A percentile compares a stretch with the other conserved stretches of the same genome.
Conservation (phyloP, 306 rosid genomes). For the Rosa multiflora region DNA sequence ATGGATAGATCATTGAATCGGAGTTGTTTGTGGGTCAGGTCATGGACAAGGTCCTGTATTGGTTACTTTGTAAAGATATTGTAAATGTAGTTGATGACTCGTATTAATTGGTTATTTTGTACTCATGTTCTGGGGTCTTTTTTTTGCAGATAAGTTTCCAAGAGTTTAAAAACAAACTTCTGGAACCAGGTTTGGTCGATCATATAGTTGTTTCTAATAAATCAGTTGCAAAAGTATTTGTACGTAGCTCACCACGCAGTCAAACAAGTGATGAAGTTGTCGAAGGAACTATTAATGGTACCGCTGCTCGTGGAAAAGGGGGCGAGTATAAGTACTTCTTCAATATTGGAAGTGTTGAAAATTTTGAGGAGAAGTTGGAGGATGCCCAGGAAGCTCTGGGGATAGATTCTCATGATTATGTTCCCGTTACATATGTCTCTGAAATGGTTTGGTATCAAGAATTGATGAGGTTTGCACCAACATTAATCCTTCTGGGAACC, state of each 20-base stretch:
- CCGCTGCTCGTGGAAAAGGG: slow-evolving; percentile 42
- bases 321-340: slow-evolving; percentile 76
- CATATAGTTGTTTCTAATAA: slow-evolving; percentile 85
- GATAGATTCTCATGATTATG: slow-evolving; percentile 74
- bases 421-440: slow-evolving; percentile 84
- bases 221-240: slow-evolving; percentile 90
- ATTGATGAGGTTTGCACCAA: slow-evolving; percentile 72
- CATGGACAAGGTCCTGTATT: background rate
- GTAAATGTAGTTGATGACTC: background rate
- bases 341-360: slow-evolving; percentile 92
- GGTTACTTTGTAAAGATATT: background rate
- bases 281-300: slow-evolving; percentile 53
- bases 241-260: slow-evolving; percentile 57
- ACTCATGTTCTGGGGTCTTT: slow-evolving; percentile 25
- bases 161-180: slow-evolving; percentile 88
- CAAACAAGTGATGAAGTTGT: slow-evolving; percentile 60
- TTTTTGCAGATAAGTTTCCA: slow-evolving; percentile 90
- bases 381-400: slow-evolving; percentile 91
- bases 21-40: background rate
- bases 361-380: slow-evolving; percentile 94
- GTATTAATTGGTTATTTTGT: background rate
- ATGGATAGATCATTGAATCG: background rate
- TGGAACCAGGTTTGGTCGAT: slow-evolving; percentile 93
- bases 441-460: slow-evolving; percentile 79
- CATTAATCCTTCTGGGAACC: slow-evolving; percentile 66